These are phyloP conservation scores for Cotoneaster glaucophyllus DNA, from an alignment of 306 rosid species.

Conservation along the genomic window DNA sequence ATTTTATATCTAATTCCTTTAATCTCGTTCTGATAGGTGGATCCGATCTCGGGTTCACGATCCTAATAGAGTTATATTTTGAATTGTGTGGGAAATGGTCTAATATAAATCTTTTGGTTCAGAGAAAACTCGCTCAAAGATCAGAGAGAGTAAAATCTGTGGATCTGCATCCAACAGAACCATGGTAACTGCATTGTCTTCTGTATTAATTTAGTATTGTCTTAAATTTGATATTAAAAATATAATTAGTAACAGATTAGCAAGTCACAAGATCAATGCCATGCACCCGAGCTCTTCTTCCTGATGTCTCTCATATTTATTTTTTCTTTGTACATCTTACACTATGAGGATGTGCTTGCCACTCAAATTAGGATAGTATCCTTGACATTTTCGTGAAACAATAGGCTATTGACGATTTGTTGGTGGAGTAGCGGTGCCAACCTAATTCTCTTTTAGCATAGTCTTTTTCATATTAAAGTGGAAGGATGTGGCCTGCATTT, in stretches of 20 bases:
- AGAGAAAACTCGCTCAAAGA: slow-evolving; percentile 64
- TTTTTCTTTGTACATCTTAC: not conserved
- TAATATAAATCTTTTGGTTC: slow-evolving; percentile 12
- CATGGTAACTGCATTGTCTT: slow-evolving; percentile 61
- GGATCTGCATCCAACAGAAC: slow-evolving; percentile 99
- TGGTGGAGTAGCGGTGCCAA: not conserved
- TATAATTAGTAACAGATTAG: not conserved
- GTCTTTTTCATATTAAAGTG: not conserved
- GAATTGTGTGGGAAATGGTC: slow-evolving; percentile 16
- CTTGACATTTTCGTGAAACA: not conserved
- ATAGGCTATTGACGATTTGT: not conserved
- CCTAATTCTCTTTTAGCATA: not conserved
- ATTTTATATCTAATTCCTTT: not conserved
- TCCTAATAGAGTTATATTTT: slow-evolving; percentile 4
- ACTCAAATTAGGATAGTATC: not conserved
- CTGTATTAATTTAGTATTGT: not conserved
- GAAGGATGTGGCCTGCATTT: not conserved
- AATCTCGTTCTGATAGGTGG: not conserved
- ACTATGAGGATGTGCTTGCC: not conserved
- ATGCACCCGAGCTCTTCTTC: not conserved
- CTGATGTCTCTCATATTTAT: not conserved
- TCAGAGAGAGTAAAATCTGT: slow-evolving; percentile 86
- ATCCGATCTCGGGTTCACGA: slow-evolving; percentile 18
- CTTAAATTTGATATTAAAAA: not conserved
- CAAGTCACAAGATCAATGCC: not conserved